Conservation (phyloP, 495 filamentous ascomycete species). For the Friedmanniomyces endolithicus region DNA sequence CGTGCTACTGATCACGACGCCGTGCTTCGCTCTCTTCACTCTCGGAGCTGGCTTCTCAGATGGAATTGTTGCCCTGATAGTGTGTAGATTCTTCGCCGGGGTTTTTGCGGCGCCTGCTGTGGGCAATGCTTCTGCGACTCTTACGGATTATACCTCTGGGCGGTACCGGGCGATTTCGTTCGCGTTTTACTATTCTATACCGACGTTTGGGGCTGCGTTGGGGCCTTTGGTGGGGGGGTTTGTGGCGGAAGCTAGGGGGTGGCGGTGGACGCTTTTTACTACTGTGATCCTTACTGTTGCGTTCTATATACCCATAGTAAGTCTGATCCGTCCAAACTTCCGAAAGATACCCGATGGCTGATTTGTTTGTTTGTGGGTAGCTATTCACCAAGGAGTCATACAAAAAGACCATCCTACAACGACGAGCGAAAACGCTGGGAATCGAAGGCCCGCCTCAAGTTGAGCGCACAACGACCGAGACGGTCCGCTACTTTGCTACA, state of each 20-base stretch:
- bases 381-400: constrained; percentile 30
- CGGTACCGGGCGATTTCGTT: constrained; percentile 29
- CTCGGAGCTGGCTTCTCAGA: constrained; percentile 23
- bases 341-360: too few relatives aligned
- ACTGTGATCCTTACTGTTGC: constrained; percentile 20
- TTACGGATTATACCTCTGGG: constrained; percentile 35
- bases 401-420: constrained; percentile 29
- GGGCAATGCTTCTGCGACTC: constrained; percentile 36
- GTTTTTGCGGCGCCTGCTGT: constrained; percentile 29
- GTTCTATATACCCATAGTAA: constrained; percentile 21
- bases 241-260: constrained; percentile 18
- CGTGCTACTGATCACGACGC: constrained; percentile 18
- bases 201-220: constrained; percentile 21
- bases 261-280: constrained; percentile 25
- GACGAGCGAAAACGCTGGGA: constrained; percentile 25
- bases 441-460: constrained; percentile 24
- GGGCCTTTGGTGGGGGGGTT: constrained; percentile 28
- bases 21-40: constrained; percentile 23
- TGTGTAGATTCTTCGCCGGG: constrained; percentile 24
- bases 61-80: constrained; percentile 9
- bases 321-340: too few relatives aligned
- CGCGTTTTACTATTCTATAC: constrained; percentile 28
- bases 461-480: constrained; percentile 13
- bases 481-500: constrained; percentile 20
- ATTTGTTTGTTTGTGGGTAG: too few relatives aligned